Base-by-base conservation (phyloP, 768 basidiomycete genomes). In the Boletus sp. region DNA sequence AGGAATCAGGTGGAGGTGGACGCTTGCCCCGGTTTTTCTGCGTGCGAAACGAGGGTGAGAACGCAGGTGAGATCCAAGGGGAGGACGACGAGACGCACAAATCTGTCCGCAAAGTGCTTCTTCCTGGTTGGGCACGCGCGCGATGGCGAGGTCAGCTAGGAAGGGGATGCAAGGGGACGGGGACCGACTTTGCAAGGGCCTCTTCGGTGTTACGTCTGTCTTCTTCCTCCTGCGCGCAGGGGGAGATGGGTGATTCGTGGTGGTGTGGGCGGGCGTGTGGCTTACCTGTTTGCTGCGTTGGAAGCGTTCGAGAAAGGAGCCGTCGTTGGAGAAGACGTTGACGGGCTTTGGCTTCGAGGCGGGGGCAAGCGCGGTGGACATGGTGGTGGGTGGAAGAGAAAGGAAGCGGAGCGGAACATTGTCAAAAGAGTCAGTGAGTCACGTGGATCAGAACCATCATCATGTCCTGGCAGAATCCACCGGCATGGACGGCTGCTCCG, bases 321-420 rank as follows among this genome's bases (percentile, higher is more conserved):
- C 86, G 62, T 87, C 86, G 66, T 87, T 81, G 53, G 84, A 78
- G 67, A 89, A 89, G 20, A 87, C 79, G 66, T 87, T 88, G 47
- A 76, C 73, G 12, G 78, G 73, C 61, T 82, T 84, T 39, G 74
- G 44, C 64, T 75, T 77, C 17, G 68, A 54, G n/a, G 54, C 47
- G 14, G 53, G 29, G 3, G 55, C 54, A 9, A 58, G 59, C 17
- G 69, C 63, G n/a, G 64, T 48, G 47, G 66, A 62, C 63, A 65
- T 67, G 41, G 18, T 50, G 47, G 52, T 50, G n/a, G 47, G 52
- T 50, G n/a, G 42, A 7, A 12, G 18, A 40, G 33, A 15, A 42
- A 39, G 14, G n/a, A 8, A 33, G 3, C 18, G n/a, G 28, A 6
- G 8, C 17, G 46, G 44, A 45, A 45, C 44, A 5, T 11, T 1